Evolutionary conservation across 148 eudicot species (phyloP), one percentile per base, ranked within the genome.

Genomic region (Pouteria glomerata): DNA sequence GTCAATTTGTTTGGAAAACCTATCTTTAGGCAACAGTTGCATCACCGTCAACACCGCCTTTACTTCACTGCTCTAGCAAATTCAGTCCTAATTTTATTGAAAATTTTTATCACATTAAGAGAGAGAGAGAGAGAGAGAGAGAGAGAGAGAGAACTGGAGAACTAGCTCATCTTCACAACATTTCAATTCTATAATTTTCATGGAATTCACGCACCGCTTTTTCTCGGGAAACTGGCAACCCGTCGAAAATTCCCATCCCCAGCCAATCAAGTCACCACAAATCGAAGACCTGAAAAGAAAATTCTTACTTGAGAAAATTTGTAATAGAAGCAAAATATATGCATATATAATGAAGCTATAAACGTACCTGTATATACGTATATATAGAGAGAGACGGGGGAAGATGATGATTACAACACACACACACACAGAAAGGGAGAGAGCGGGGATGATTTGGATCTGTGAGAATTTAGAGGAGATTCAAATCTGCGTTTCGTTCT

Each of bases 181-280:
- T 8, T 6, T 8, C 52, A 33, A 34, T 23, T 51, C 18, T 62
- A 21, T 51, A 57, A 77, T 6, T 39, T 18, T 30, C 21, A 53
- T 31, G 16, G 31, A 69, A 23, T 14, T 14, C 39, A 81, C 96
- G 79, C 66, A 94, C 98, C 55, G 86, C 82, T 85, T 95, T 91
- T 37, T 95, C 98, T 60, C 86, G 77, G 39, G 98, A 83, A 57
- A 95, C 85, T 15, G 98, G 98, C 66, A 95, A 88, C 23, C 96
- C 96, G 26, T 95, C 98, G 71, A 95, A 92, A 66, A 88, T 81
- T 34, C 96, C 97, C 98, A 95, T 95, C 61, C 56, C 74, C 58
- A 72, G 60, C 84, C 77, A 41, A 21, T 63, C 37, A 53, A 37
- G 41, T 69, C 63, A 55, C 48, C 47, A 18, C 14, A 48, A 57